A percentile compares a stretch with the other conserved stretches of the same genome.
These are phyloP conservation scores for Xylariaceae sp. DNA, from an alignment of 2,329 filamentous ascomycete genomes.

Conservation along the genomic window DNA sequence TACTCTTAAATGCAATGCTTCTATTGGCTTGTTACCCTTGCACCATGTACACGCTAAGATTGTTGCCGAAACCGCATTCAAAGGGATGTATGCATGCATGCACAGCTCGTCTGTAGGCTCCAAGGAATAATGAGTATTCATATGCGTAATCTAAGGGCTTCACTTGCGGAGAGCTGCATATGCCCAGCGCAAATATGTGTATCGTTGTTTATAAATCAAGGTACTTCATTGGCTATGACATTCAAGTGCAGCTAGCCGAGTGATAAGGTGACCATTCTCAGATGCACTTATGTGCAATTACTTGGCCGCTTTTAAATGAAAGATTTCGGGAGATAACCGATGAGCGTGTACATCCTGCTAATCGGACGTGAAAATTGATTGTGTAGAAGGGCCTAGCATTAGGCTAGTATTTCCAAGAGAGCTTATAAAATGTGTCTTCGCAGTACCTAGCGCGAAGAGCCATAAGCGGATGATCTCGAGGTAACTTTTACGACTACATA, in stretches of 20 bases:
- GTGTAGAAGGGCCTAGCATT: too few species aligned
- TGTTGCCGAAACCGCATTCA: too few species aligned
- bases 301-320: neutral
- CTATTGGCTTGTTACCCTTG: too few species aligned
- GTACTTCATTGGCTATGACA: conserved; percentile 7
- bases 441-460: too few species aligned
- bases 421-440: too few species aligned
- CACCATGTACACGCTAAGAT: too few species aligned
- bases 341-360: neutral
- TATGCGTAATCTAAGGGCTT: conserved; percentile 13
- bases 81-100: too few species aligned
- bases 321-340: neutral
- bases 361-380: too few species aligned
- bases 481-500: too few species aligned
- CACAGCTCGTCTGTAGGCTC: conserved; percentile 1
- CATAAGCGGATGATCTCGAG: too few species aligned
- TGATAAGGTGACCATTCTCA: conserved; percentile 21
- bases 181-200: conserved; percentile 3
- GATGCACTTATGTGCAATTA: conserved; percentile 19
- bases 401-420: too few species aligned
- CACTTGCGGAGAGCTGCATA: conserved; percentile 17
- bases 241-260: neutral
- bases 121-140: neutral
- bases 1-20: too few species aligned
- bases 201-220: neutral